Evolutionary conservation across 2,329 filamentous ascomycete species (phyloP), one percentile per base, ranked within the genome.

Genomic region (Fusarium sp.): DNA sequence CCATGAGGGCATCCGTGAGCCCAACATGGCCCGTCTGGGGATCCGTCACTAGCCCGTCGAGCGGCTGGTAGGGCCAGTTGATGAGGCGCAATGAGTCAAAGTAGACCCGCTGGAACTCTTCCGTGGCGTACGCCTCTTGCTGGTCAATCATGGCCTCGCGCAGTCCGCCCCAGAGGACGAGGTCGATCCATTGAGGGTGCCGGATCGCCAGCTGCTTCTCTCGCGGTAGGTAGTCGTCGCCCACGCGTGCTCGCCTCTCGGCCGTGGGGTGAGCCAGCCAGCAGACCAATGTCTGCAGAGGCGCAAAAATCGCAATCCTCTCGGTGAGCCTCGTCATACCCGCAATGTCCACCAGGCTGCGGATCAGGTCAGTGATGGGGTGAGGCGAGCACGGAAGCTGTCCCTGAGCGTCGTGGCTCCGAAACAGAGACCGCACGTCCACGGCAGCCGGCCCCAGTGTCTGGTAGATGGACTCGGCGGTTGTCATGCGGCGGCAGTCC

Each of bases 51-150:
- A 74, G 72, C 7, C 74, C 56, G 25, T 69, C 72, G 36, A 69
- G 64, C 52, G 71, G 69, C 57, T 68, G 67, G 60, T 73, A 73
- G n/a, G 80, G 78, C 84, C 81, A 85, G 50, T 84, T 81, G 54
- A 81, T 71, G 59, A 81, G 69, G 35, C 80, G 81, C 56, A 85
- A 63, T 63, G 78, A 80, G 40, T 74, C 72, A 50, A 74, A 79
- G 70, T 84, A 85, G 42, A 81, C 56, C 63, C 78, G 76, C 45
- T 79, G 78, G 50, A 85, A 85, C 60, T 85, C 82, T 4, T 80
- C 77, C 9, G 80, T 85, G 45, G 79, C 80, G 65, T 85, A 85
- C 6, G 79, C 59, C 18, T 80, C 77, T 65, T 82, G 84, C 25
- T 80, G 80, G 56, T 80, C 75, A 27, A 83, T 82, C 56, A 82